Evolutionary conservation across 2,329 filamentous ascomycete species (phyloP).

Genomic region (Epicoccum nigrum): DNA sequence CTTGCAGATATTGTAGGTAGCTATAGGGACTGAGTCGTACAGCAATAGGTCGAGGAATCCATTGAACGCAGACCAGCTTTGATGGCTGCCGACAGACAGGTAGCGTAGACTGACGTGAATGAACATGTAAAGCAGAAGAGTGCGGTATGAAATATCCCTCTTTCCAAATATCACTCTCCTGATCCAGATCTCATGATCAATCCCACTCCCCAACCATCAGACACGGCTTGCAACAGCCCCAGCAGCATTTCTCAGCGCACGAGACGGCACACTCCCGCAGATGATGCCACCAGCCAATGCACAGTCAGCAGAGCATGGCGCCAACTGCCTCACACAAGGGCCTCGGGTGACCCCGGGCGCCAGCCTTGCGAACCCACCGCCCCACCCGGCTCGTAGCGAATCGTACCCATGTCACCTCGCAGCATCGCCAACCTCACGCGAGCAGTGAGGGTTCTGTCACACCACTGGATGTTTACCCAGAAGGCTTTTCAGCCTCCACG

Average conservation of each 20-base stretch:
- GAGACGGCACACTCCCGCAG: background rate
- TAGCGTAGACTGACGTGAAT: too few relatives aligned
- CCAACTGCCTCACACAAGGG: background rate
- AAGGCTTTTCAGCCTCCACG: background rate
- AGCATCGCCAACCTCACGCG: conserved; percentile 10
- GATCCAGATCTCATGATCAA: background rate
- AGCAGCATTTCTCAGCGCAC: background rate
- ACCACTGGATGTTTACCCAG: conserved; percentile 1
- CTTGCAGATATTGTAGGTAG: too few relatives aligned
- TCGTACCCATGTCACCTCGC: conserved; percentile 1
- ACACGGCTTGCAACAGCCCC: background rate
- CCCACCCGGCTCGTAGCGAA: conserved; percentile 10
- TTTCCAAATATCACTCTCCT: too few relatives aligned
- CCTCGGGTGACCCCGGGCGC: conserved; percentile 9
- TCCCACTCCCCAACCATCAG: background rate
- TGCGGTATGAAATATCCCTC: too few relatives aligned
- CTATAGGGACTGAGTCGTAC: too few relatives aligned
- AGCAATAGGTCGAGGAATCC: too few relatives aligned
- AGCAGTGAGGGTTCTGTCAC: conserved; percentile 2
- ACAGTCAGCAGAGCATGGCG: conserved; percentile 9
- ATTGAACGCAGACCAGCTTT: too few relatives aligned
- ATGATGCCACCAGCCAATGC: conserved; percentile 8
- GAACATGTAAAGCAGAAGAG: too few relatives aligned
- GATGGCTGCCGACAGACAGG: too few relatives aligned
- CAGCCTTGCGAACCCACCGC: conserved; percentile 3